Evolutionary conservation across 768 basidiomycete species (phyloP).

Genomic region (Collybiopsis luxurians): DNA sequence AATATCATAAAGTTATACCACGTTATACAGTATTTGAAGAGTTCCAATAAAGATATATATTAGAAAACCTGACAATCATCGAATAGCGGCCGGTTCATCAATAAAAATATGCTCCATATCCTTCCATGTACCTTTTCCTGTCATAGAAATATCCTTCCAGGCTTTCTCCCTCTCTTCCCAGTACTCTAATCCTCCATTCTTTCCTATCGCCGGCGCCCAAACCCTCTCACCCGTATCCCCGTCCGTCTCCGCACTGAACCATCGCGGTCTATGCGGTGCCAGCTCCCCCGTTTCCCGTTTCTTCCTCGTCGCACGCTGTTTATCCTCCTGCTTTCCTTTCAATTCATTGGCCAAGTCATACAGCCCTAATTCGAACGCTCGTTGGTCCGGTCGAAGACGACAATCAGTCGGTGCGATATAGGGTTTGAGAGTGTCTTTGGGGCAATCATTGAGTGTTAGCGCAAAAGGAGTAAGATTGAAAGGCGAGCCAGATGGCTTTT

Average conservation of each 20-base stretch:
- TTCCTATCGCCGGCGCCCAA: slow-evolving; percentile 67
- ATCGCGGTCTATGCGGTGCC: slow-evolving; percentile 76
- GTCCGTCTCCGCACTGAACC: slow-evolving; percentile 84
- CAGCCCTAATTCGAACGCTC: slow-evolving; percentile 88
- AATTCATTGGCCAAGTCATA: slow-evolving; percentile 82
- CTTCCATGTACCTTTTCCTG: slow-evolving; percentile 41
- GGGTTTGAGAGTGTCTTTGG: slow-evolving; percentile 60
- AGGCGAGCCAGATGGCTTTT: slow-evolving; percentile 71
- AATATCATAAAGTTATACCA: no score
- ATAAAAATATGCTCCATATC: slow-evolving; percentile 83
- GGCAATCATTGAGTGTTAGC: slow-evolving; percentile 88
- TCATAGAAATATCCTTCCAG: slow-evolving; percentile 35
- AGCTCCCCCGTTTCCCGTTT: slow-evolving; percentile 72
- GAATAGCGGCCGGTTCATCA: slow-evolving; percentile 47
- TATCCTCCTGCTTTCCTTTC: slow-evolving; percentile 81
- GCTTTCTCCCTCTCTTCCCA: slow-evolving; percentile 77
- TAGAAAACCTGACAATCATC: background rate
- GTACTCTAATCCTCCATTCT: slow-evolving; percentile 59
- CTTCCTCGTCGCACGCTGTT: slow-evolving; percentile 69
- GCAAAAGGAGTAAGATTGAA: slow-evolving; percentile 97
- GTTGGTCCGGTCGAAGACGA: slow-evolving; percentile 86
- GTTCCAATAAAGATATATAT: background rate
- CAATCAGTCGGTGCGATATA: slow-evolving; percentile 91
- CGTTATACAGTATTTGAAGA: no score
- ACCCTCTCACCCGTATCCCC: slow-evolving; percentile 87